phyloP scores from a whole-genome alignment of 768 basidiomycete genomes.

The Tylopilus sp. region DNA sequence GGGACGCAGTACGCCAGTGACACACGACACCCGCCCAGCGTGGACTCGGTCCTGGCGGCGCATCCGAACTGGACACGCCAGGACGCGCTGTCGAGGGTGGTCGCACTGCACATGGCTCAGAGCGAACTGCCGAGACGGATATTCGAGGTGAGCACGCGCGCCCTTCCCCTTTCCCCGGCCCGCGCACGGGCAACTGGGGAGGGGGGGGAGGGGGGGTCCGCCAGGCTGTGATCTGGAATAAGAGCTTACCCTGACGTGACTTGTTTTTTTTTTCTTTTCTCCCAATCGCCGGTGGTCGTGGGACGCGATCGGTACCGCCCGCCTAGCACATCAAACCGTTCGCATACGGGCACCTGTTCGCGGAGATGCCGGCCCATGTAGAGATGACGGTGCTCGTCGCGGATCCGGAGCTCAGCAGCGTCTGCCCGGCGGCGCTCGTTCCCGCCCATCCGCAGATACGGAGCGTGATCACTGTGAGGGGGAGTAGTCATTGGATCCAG shows the following conservation, averaged over 20 bases:
- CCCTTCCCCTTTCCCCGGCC: neutral
- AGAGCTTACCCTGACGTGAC: no score
- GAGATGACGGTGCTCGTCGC: conserved; percentile 14
- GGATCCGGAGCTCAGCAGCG: conserved; percentile 5
- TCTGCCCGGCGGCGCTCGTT: conserved; percentile 3
- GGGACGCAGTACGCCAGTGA: neutral
- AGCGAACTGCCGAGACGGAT: neutral
- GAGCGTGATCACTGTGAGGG: neutral
- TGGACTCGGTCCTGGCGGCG: neutral
- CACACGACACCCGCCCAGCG: conserved; percentile 1
- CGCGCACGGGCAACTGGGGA: no score
- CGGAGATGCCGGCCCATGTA: conserved; percentile 1
- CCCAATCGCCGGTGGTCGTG: no score
- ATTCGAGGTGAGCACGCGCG: neutral
- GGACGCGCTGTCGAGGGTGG: conserved; percentile 11
- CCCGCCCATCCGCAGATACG: no score
- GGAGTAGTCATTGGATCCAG: conserved; percentile 17
- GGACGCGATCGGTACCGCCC: no score
- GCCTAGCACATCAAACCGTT: conserved; percentile 17
- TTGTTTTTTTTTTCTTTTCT: no score
- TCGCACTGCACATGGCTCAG: conserved; percentile 10
- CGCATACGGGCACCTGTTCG: conserved; percentile 8
- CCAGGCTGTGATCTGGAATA: no score
- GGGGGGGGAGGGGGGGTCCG: no score
- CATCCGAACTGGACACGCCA: conserved; percentile 16